A percentile compares a stretch with the other conserved stretches of the same genome.
These are phyloP conservation scores for Discostella stelligera DNA, from an alignment of 352 stramenopile genomes.

Conservation along the genomic window DNA sequence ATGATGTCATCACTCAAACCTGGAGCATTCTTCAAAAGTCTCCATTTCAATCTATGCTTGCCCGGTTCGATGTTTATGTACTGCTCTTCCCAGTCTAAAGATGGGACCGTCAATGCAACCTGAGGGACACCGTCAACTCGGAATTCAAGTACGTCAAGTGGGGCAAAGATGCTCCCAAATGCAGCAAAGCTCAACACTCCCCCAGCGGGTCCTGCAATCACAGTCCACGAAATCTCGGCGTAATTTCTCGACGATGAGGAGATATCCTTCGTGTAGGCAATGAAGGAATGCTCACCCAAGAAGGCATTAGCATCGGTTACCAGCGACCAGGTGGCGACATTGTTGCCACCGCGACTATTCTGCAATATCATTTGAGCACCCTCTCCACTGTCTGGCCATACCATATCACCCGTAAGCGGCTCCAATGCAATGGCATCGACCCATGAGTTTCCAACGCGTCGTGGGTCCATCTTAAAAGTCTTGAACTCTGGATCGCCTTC, in stretches of 20 bases:
- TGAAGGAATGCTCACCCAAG: slow-evolving; percentile 15
- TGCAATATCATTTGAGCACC: slow-evolving; percentile 4
- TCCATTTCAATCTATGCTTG: slow-evolving; percentile 32
- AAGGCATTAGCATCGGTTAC: slow-evolving; percentile 18
- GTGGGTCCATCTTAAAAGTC: slow-evolving; percentile 11
- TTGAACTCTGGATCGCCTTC: not conserved
- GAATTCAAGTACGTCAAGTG: slow-evolving; percentile 34
- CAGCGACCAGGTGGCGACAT: slow-evolving; percentile 1
- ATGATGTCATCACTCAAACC: slow-evolving; percentile 30
- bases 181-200: slow-evolving; percentile 29
- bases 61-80: slow-evolving; percentile 27
- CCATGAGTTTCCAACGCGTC: slow-evolving; percentile 36
- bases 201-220: slow-evolving; percentile 20
- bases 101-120: slow-evolving; percentile 18
- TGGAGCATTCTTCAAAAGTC: slow-evolving; percentile 37
- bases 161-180: slow-evolving; percentile 32
- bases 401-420: slow-evolving; percentile 20
- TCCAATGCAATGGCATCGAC: slow-evolving; percentile 29
- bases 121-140: slow-evolving; percentile 29
- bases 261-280: slow-evolving; percentile 26
- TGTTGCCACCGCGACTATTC: not conserved
- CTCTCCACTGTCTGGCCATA: slow-evolving; percentile 11
- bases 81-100: slow-evolving; percentile 24
- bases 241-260: not conserved
- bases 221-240: slow-evolving; percentile 15